Base-by-base conservation (phyloP, 2,329 filamentous ascomycete species). In the Calonectria crousiana region DNA sequence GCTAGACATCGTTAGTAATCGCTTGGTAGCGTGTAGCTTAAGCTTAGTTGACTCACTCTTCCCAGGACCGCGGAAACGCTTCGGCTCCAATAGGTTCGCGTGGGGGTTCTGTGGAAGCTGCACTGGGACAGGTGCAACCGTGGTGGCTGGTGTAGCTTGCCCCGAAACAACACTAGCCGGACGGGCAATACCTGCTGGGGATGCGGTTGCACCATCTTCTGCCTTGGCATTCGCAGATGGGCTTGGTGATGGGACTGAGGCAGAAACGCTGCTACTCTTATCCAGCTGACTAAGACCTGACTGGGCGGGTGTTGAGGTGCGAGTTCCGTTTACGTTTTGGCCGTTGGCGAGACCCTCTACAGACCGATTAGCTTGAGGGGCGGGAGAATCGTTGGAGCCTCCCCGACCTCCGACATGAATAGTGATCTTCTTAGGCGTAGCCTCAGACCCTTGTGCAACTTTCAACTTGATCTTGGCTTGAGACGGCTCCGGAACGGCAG, bases 381-480 rank as follows among this genome's bases (percentile, higher is more conserved):
- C 84, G 14, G 90, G 90, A 32, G 90, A 91, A 51, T 87, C 89
- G 28, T 86, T 87, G 72, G 87, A 88, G 78, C 86, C 91, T 67
- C 88, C 88, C 79, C 90, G 90, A 49, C 89, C 90, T 78, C 91
- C 92, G 69, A 95, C 90, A 76, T 93, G 93, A 64, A 95, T 90
- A 26, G 93, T 96, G 71, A 96, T 92, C 82, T 92, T 94, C 83
- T 92, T 92, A 11, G 80, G 78, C 0, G 89, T 84, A 13, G 86
- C 85, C 36, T 90, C 88, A 36, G 84, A 81, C 30, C 84, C 83
- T 53, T 87, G 85, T 6, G 90, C 88, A 81, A 95, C 90, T 83
- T 94, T 96, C 71, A 98, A 88, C 84, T 95, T 97, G 80, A 97
- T 94, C 81, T 95, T 95, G 44, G 94, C 91, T 79, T 93, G 91